Base-by-base conservation (phyloP, 257 asterid genomes). In the Fraxinus anomala region DNA sequence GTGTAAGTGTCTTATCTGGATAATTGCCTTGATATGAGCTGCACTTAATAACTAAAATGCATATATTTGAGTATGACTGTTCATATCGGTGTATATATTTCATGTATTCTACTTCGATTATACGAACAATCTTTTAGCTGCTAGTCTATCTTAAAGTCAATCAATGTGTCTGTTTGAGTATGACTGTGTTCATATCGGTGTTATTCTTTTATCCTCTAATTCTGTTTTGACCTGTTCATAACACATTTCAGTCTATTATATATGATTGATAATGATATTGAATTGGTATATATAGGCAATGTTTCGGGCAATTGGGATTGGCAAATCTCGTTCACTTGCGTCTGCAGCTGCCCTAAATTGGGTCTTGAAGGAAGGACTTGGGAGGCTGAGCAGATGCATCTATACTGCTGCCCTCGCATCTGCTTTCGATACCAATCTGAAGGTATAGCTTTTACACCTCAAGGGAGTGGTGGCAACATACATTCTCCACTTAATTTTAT, bases 271-370 rank as follows among this genome's bases (percentile, higher is more conserved):
- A 72, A 37, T 81, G 83, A 65, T 81, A 75, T 74, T 78, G 70
- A 73, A 76, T 80, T 76, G 65, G 79, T 49, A 66, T 26, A 12
- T 75, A 11, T 80, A 95, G 99, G 97, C 98, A 75, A 95, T 95
- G 99, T 93, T 96, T 80, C 88, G 97, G 65, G 99, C 99, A n/a
- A 96, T 96, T 72, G 99, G 99, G 80, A 89, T 93, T 72, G 99
- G 99, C 67, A 88, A 87, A 86, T 85, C 92, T 36, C 94, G 86
- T 65, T 92, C 99, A n/a, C 95, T 96, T 74, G 94, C 97, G n/a
- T 92, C 97, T 59, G 99, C 98, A 76, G 99, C 99, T 33, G 99
- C 97, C 3, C 84, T 96, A 34, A 96, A 93, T 87, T 96, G 99
- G 99, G 97, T 92, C 72, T 83, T 96, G 90, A 96, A 96, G 84